phyloP scores from a whole-genome alignment of 2,329 filamentous ascomycete species.

The Cryphonectria nitschkei region DNA sequence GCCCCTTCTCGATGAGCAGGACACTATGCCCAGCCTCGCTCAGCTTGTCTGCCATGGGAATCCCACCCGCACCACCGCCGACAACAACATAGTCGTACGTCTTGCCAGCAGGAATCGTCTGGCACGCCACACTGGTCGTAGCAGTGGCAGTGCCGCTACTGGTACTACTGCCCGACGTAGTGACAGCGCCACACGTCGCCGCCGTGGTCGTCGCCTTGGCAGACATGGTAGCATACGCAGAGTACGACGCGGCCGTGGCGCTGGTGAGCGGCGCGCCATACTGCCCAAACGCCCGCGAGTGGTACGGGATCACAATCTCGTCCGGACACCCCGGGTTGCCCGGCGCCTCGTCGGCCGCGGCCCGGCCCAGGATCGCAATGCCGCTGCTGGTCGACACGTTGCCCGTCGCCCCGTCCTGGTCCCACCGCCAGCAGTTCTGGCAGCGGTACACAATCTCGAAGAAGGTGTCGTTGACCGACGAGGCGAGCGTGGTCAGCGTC shows the following conservation, averaged over 20 bases:
- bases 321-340: constrained; percentile 40
- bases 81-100: constrained; percentile 66
- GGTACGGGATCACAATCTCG: constrained; percentile 38
- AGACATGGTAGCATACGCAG: constrained; percentile 38
- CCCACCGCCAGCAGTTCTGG: constrained; percentile 53
- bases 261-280: constrained; percentile 37
- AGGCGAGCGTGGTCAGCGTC: constrained; percentile 58
- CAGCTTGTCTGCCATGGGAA: constrained; percentile 61
- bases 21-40: constrained; percentile 64
- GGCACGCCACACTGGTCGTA: constrained; percentile 17
- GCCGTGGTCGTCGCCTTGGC: constrained; percentile 36
- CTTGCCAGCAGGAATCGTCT: constrained; percentile 15
- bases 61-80: constrained; percentile 62
- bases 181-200: constrained; percentile 29
- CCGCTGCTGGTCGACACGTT: constrained; percentile 38
- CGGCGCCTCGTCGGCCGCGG: constrained; percentile 47
- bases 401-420: constrained; percentile 48
- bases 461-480: constrained; percentile 56
- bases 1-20: constrained; percentile 58
- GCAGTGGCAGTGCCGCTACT: constrained; percentile 38
- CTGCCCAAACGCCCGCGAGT: constrained; percentile 38
- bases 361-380: constrained; percentile 51
- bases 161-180: constrained; percentile 1
- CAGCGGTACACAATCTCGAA: constrained; percentile 65
- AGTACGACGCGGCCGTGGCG: constrained; percentile 38